A percentile compares a stretch with the other conserved stretches of the same genome.
These are phyloP conservation scores for Hymenoscyphus occultus DNA, from an alignment of 2,329 filamentous ascomycete species.

Conservation along the genomic window DNA sequence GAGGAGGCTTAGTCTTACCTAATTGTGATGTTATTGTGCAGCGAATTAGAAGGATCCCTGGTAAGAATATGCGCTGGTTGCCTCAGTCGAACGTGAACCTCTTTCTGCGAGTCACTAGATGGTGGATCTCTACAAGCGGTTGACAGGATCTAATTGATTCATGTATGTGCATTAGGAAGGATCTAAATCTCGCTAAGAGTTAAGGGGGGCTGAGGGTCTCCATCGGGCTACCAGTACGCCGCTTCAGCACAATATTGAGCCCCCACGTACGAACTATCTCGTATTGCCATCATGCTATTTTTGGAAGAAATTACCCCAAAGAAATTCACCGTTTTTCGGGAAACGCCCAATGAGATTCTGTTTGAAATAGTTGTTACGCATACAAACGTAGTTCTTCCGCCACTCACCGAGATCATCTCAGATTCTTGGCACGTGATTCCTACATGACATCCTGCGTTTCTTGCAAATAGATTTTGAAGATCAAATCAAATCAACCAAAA, in stretches of 20 bases:
- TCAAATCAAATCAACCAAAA: neutral
- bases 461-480: neutral
- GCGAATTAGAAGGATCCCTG: neutral
- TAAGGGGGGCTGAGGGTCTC: neutral
- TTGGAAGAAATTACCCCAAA: neutral
- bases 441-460: neutral
- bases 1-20: neutral
- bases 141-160: neutral
- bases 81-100: too few relatives aligned
- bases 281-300: neutral
- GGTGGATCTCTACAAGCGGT: too few relatives aligned
- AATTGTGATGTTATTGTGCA: neutral
- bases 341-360: too few relatives aligned
- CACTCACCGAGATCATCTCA: neutral
- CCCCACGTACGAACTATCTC: neutral
- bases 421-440: neutral
- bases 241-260: neutral
- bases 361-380: too few relatives aligned
- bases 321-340: too few relatives aligned
- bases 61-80: neutral
- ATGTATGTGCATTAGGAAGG: neutral
- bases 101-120: too few relatives aligned
- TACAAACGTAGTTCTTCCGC: neutral
- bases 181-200: neutral
- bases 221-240: neutral